These are phyloP conservation scores for Sanguinoderma infundibulare DNA, from an alignment of 1,284 basidiomycete genomes.

Conservation along the genomic window DNA sequence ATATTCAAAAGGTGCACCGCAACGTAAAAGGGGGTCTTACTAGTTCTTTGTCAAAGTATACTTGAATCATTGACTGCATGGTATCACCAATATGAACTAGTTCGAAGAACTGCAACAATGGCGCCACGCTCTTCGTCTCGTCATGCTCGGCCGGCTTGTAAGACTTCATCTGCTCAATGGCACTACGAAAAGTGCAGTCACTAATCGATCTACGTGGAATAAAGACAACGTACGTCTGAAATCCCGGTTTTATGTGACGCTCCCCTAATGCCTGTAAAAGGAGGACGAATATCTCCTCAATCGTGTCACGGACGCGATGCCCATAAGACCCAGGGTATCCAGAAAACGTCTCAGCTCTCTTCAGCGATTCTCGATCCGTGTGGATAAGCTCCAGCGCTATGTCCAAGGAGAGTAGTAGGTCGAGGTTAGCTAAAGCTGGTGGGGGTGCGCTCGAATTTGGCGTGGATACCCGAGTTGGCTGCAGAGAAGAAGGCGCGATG, in stretches of 20 bases:
- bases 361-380: conserved; percentile 87
- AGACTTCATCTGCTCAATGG: conserved; percentile 83
- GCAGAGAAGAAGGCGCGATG: conserved; percentile 21
- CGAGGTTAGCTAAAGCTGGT: conserved; percentile 63
- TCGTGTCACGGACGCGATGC: conserved; percentile 81
- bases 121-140: conserved; percentile 81
- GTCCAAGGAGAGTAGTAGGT: conserved; percentile 90
- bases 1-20: not conserved
- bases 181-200: conserved; percentile 46
- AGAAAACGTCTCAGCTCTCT: conserved; percentile 89
- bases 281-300: conserved; percentile 91
- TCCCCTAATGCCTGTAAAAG: conserved; percentile 81
- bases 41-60: conserved; percentile 97
- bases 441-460: conserved; percentile 23
- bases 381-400: conserved; percentile 92
- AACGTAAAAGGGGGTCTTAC: conserved; percentile 44
- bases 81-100: conserved; percentile 97
- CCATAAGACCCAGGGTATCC: conserved; percentile 87
- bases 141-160: conserved; percentile 88
- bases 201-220: not conserved
- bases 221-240: conserved; percentile 62
- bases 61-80: conserved; percentile 96
- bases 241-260: conserved; percentile 86
- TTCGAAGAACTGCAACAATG: conserved; percentile 96
- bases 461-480: conserved; percentile 28